phyloP scores from a whole-genome alignment of 2,329 filamentous ascomycete genomes.

The Alternaria metachromatica region DNA sequence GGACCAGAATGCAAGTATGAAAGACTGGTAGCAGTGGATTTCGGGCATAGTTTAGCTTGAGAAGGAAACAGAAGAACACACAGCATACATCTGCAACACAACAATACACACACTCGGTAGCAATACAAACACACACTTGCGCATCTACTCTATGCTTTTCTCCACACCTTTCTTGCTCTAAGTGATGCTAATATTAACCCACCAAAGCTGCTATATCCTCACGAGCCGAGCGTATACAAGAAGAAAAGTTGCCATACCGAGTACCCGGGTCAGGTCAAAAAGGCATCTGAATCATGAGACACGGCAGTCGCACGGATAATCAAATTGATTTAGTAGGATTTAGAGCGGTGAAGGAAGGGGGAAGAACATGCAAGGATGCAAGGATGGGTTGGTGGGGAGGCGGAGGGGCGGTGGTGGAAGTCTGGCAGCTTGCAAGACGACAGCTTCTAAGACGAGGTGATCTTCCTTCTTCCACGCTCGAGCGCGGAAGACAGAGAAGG shows the following conservation, averaged over 20 bases:
- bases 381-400: constrained; percentile 23
- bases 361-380: constrained; percentile 17
- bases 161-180: not conserved
- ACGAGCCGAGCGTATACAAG: too few relatives aligned
- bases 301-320: not conserved
- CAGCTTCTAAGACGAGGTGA: too few relatives aligned
- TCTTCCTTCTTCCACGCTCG: too few relatives aligned
- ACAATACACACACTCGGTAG: not conserved
- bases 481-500: too few relatives aligned
- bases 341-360: constrained; percentile 12
- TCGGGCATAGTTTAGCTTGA: not conserved
- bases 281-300: constrained; percentile 1
- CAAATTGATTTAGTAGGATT: not conserved
- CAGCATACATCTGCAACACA: not conserved
- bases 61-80: not conserved
- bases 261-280: not conserved
- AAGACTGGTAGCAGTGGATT: not conserved
- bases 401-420: constrained; percentile 5
- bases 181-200: not conserved
- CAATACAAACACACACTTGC: not conserved
- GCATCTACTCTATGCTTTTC: not conserved
- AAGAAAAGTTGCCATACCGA: not conserved
- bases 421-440: not conserved
- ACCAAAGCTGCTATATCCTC: not conserved
- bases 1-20: not conserved